These are phyloP conservation scores for Fagopyrum esculentum DNA, from an alignment of 148 eudicot species.

Conservation along the genomic window DNA sequence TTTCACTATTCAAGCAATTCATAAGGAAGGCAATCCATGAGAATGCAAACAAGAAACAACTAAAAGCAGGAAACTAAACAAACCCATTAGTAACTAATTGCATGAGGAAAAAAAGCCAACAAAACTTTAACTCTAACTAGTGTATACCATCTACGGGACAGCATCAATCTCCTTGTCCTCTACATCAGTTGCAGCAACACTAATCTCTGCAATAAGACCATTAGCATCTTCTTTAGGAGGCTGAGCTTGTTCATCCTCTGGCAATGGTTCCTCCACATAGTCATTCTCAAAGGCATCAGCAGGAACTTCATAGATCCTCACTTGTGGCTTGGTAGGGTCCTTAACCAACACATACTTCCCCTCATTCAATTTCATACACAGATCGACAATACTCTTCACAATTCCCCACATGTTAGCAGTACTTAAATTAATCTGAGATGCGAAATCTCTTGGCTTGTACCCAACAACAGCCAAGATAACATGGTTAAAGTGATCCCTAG, in stretches of 20 bases:
- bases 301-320: constrained; percentile 93
- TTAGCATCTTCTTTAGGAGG: constrained; percentile 69
- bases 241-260: constrained; percentile 91
- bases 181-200: constrained; percentile 45
- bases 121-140: background rate
- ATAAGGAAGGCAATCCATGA: background rate
- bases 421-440: constrained; percentile 81
- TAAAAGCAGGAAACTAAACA: background rate
- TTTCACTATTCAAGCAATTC: background rate
- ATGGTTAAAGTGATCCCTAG: constrained; percentile 91
- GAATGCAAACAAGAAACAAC: background rate
- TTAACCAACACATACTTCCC: constrained; percentile 95
- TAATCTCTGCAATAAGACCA: constrained; percentile 35
- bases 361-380: constrained; percentile 94
- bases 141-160: constrained; percentile 49
- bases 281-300: constrained; percentile 96
- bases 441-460: constrained; percentile 88
- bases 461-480: constrained; percentile 87
- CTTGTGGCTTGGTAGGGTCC: constrained; percentile 91
- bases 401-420: constrained; percentile 94
- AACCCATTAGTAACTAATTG: background rate
- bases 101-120: background rate
- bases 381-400: constrained; percentile 86
- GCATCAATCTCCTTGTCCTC: constrained; percentile 57
- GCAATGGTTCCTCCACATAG: constrained; percentile 90